These are phyloP conservation scores for Cantharellus anzutake DNA, from an alignment of 768 basidiomycete genomes.

Conservation along the genomic window DNA sequence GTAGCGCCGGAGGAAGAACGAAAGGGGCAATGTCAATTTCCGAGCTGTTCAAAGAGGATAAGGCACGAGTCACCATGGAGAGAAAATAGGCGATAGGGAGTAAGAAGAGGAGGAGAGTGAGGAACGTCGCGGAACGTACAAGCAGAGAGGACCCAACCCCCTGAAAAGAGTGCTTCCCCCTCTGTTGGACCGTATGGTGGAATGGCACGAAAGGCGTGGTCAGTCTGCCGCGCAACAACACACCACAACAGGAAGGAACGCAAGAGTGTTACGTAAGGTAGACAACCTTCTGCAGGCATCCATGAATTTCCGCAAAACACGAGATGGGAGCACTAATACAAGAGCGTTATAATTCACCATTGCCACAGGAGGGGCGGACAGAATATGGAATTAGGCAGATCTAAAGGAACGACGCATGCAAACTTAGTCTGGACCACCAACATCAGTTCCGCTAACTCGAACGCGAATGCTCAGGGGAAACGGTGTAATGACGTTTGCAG, in stretches of 20 bases:
- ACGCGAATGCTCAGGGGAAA: slow-evolving; percentile 59
- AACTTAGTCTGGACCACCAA: slow-evolving; percentile 15
- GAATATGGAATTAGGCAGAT: background rate
- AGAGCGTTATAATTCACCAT: background rate
- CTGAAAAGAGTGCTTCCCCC: too few relatives aligned
- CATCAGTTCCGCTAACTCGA: slow-evolving; percentile 45
- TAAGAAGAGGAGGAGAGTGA: background rate
- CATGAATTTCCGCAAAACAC: too few relatives aligned
- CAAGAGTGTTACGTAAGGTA: too few relatives aligned
- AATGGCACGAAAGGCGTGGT: too few relatives aligned
- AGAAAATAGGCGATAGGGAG: background rate
- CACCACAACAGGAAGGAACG: too few relatives aligned
- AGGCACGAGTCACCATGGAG: background rate
- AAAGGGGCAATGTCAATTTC: too few relatives aligned
- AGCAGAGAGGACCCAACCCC: too few relatives aligned
- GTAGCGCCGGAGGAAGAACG: too few relatives aligned
- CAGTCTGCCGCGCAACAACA: too few relatives aligned
- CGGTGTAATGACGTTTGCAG: slow-evolving; percentile 35
- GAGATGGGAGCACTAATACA: too few relatives aligned
- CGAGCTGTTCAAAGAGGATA: background rate
- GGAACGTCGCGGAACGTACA: background rate
- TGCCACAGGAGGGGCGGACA: background rate
- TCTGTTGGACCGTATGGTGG: too few relatives aligned
- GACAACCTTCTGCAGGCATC: too few relatives aligned
- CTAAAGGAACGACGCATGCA: background rate